phyloP scores from a whole-genome alignment of 2,329 filamentous ascomycete genomes.

The Pseudogymnoascus sp. region DNA sequence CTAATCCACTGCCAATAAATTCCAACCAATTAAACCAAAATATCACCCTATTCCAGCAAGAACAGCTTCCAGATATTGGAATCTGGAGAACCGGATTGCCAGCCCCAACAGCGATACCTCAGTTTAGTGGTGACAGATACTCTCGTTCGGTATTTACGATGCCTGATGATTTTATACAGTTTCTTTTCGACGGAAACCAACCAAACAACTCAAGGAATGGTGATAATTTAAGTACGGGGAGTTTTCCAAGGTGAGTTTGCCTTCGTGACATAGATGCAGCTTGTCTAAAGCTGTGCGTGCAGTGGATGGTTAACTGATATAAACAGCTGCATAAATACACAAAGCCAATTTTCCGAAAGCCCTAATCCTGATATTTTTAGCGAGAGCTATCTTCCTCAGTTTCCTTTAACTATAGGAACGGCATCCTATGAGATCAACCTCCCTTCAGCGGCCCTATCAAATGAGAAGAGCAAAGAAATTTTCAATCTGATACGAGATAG shows the following conservation, averaged over 20 bases:
- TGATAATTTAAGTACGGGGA: constrained; percentile 45
- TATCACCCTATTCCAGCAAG: constrained; percentile 29
- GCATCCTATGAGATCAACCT: constrained; percentile 88
- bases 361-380: constrained; percentile 42
- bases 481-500: constrained; percentile 72
- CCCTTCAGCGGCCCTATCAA: constrained; percentile 69
- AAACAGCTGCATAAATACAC: constrained; percentile 5
- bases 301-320: constrained; percentile 11
- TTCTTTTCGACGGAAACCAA: constrained; percentile 67
- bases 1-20: constrained; percentile 17
- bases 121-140: constrained; percentile 78
- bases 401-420: constrained; percentile 53
- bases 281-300: background rate
- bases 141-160: constrained; percentile 82
- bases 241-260: constrained; percentile 42
- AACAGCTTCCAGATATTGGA: constrained; percentile 46
- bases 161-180: constrained; percentile 80
- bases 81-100: constrained; percentile 49
- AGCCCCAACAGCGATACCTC: constrained; percentile 66
- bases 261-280: background rate
- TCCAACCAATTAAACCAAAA: constrained; percentile 25
- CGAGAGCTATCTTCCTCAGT: constrained; percentile 45
- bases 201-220: constrained; percentile 40
- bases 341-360: constrained; percentile 45
- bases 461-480: constrained; percentile 77